A percentile compares a stretch with the other conserved stretches of the same genome.
phyloP scores from a whole-genome alignment of 495 filamentous ascomycete species.

The Annulohypoxylon nitens region DNA sequence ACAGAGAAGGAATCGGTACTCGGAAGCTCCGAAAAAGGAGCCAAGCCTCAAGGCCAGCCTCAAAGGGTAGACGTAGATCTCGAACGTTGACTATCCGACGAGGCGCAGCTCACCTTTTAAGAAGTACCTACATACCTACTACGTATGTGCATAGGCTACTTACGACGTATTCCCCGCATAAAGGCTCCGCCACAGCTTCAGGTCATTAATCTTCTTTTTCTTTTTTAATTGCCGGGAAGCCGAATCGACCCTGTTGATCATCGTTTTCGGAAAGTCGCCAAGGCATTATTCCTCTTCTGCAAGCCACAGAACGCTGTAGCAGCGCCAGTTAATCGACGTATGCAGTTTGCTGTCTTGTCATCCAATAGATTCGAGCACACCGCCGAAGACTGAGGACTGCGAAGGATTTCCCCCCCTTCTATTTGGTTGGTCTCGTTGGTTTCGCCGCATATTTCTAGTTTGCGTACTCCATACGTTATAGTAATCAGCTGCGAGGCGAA shows the following conservation, averaged over 20 bases:
- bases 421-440: neutral
- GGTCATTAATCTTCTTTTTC: neutral
- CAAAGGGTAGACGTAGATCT: slow-evolving; percentile 5
- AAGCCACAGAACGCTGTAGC: slow-evolving; percentile 1
- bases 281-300: slow-evolving; percentile 5
- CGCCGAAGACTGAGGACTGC: neutral
- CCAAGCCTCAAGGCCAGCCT: neutral
- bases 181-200: slow-evolving; percentile 7
- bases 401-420: neutral
- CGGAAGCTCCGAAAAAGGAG: neutral
- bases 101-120: neutral
- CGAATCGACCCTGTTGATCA: neutral
- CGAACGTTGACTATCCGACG: neutral
- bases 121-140: neutral
- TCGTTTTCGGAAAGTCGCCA: neutral
- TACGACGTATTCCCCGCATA: neutral
- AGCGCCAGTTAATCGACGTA: neutral
- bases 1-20: neutral
- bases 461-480: neutral
- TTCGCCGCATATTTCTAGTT: slow-evolving; percentile 4
- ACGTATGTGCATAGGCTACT: slow-evolving; percentile 13
- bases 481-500: slow-evolving; percentile 31
- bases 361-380: slow-evolving; percentile 4
- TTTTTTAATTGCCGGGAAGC: neutral
- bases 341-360: neutral